A percentile compares a stretch with the other conserved stretches of the same genome.
Conservation (phyloP, 1,284 basidiomycete genomes). For the Thecaphora thlaspeos region DNA sequence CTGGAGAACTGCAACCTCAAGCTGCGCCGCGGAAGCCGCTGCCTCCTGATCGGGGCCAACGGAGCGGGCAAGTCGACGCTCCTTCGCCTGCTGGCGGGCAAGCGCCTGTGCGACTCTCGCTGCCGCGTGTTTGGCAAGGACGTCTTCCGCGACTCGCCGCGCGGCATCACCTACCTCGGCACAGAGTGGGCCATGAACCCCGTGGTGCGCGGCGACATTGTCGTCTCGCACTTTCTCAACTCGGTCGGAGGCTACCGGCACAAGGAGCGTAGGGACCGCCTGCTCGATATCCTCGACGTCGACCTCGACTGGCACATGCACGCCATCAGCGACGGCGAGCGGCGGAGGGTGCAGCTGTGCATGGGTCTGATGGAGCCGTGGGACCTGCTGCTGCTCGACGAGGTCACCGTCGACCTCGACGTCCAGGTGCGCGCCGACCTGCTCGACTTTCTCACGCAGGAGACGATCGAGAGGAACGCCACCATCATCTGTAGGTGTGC, state of each 20-base stretch:
- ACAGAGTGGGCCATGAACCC: slow-evolving; percentile 84
- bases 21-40: slow-evolving; percentile 47
- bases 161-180: slow-evolving; percentile 73
- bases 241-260: slow-evolving; percentile 93
- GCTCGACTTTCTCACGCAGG: slow-evolving; percentile 79
- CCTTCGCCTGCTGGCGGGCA: slow-evolving; percentile 89
- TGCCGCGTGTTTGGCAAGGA: slow-evolving; percentile 53
- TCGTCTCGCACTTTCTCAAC: slow-evolving; percentile 67
- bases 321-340: slow-evolving; percentile 90
- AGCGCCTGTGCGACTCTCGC: slow-evolving; percentile 59
- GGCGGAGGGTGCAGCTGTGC: slow-evolving; percentile 87
- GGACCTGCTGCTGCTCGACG: slow-evolving; percentile 89
- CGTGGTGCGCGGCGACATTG: slow-evolving; percentile 69
- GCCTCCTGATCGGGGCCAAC: slow-evolving; percentile 56
- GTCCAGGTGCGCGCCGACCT: slow-evolving; percentile 90
- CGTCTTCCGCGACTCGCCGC: slow-evolving; percentile 51
- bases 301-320: slow-evolving; percentile 78
- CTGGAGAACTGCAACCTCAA: slow-evolving; percentile 46
- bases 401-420: slow-evolving; percentile 98
- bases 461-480: slow-evolving; percentile 76
- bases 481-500: slow-evolving; percentile 84
- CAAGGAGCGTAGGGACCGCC: slow-evolving; percentile 78
- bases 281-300: slow-evolving; percentile 89
- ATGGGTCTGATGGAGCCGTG: slow-evolving; percentile 96
- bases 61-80: slow-evolving; percentile 92